phyloP scores from a whole-genome alignment of 768 basidiomycete genomes.

The Boletus rex-veris region DNA sequence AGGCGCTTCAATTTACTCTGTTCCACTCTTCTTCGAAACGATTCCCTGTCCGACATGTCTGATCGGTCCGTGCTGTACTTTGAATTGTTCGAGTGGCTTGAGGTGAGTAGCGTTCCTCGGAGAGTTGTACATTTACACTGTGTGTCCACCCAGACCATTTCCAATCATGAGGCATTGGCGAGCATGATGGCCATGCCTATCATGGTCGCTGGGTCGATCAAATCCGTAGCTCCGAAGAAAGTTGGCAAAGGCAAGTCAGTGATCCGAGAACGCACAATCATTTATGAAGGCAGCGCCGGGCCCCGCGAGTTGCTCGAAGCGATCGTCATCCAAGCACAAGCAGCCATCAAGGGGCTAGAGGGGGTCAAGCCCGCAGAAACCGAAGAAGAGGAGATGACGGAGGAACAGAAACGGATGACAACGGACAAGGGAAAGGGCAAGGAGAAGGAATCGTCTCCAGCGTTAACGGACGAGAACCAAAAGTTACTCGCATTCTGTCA shows the following conservation, averaged over 20 bases:
- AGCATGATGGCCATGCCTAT: constrained; percentile 98
- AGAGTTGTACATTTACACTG: not conserved
- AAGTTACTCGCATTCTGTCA: constrained; percentile 80
- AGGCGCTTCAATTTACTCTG: constrained; percentile 87
- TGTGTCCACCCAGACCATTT: constrained; percentile 64
- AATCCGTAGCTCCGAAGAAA: constrained; percentile 58
- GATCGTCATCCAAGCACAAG: constrained; percentile 88
- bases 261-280: constrained; percentile 74
- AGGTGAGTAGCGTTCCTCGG: constrained; percentile 46
- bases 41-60: constrained; percentile 93
- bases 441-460: constrained; percentile 40
- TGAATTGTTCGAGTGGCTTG: constrained; percentile 88
- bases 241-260: constrained; percentile 41
- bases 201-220: constrained; percentile 76
- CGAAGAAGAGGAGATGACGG: constrained; percentile 66
- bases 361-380: constrained; percentile 50
- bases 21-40: constrained; percentile 82
- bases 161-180: constrained; percentile 87
- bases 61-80: constrained; percentile 82
- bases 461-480: constrained; percentile 67
- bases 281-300: constrained; percentile 88
- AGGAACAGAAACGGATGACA: constrained; percentile 88
- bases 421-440: constrained; percentile 62
- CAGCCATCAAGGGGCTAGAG: constrained; percentile 85
- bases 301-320: constrained; percentile 90